phyloP scores from a whole-genome alignment of 345 rosid species.

The Noccaea bulbosa region DNA sequence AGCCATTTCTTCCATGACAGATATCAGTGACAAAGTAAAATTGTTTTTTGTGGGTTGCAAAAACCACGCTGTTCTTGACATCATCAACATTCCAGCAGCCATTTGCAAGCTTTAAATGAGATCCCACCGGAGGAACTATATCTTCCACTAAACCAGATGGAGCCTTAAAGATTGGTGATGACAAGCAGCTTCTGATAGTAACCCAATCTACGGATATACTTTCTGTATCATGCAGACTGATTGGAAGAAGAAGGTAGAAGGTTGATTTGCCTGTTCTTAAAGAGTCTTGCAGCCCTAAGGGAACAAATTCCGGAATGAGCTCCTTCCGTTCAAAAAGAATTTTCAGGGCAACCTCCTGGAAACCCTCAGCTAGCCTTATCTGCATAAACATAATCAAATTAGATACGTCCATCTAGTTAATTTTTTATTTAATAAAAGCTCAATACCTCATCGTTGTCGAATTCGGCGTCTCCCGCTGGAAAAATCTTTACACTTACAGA shows the following conservation, averaged over 20 bases:
- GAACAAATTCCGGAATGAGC: slow-evolving; percentile 58
- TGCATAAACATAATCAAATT: slow-evolving; percentile 44
- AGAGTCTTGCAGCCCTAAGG: slow-evolving; percentile 53
- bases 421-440: slow-evolving; percentile 16
- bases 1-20: slow-evolving; percentile 52
- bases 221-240: slow-evolving; percentile 45
- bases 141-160: slow-evolving; percentile 45
- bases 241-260: slow-evolving; percentile 85
- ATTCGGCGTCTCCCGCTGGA: slow-evolving; percentile 50
- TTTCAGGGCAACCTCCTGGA: slow-evolving; percentile 84
- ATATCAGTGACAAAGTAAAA: slow-evolving; percentile 65
- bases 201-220: slow-evolving; percentile 65
- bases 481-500: slow-evolving; percentile 67
- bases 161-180: slow-evolving; percentile 71
- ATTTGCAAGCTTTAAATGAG: slow-evolving; percentile 63
- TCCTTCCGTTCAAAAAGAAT: slow-evolving; percentile 68
- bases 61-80: slow-evolving; percentile 75
- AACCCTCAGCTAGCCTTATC: slow-evolving; percentile 64
- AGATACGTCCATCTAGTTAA: slow-evolving; percentile 15
- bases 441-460: slow-evolving; percentile 64
- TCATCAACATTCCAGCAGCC: slow-evolving; percentile 58
- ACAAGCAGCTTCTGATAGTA: slow-evolving; percentile 65
- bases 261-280: slow-evolving; percentile 52
- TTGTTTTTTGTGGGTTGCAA: slow-evolving; percentile 54
- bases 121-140: slow-evolving; percentile 39